Conservation (phyloP, 1,284 basidiomycete genomes). For the Stygiomarasmius scandens region DNA sequence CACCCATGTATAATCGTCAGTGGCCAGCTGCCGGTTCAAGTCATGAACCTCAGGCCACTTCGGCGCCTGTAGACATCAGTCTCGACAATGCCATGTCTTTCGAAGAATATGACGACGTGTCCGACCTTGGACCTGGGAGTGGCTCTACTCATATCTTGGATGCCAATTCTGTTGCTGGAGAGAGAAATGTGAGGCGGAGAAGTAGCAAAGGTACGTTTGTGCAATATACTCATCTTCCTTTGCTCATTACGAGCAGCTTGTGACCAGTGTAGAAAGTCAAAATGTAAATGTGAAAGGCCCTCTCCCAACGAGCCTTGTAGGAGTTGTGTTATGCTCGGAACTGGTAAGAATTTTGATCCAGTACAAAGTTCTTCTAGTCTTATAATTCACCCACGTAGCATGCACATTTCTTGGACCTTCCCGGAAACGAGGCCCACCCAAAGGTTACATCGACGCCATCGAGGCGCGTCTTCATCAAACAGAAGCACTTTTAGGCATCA, state of each 20-base stretch:
- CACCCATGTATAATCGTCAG: background rate
- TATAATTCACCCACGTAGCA: slow-evolving; percentile 38
- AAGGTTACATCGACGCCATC: slow-evolving; percentile 90
- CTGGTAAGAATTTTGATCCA: slow-evolving; percentile 47
- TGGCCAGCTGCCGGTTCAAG: background rate
- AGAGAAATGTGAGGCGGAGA: slow-evolving; percentile 58
- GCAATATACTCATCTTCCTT: background rate
- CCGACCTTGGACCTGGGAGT: slow-evolving; percentile 39
- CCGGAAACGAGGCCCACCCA: slow-evolving; percentile 82
- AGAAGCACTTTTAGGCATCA: slow-evolving; percentile 80
- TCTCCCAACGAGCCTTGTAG: slow-evolving; percentile 62
- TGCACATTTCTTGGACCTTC: slow-evolving; percentile 85
- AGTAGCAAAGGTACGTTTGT: slow-evolving; percentile 66
- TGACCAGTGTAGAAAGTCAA: slow-evolving; percentile 80
- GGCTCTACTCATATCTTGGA: slow-evolving; percentile 21
- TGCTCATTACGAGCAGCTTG: slow-evolving; percentile 49
- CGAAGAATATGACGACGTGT: slow-evolving; percentile 53
- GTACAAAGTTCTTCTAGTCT: slow-evolving; percentile 1
- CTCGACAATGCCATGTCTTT: slow-evolving; percentile 40
- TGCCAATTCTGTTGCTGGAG: slow-evolving; percentile 32
- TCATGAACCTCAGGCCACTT: background rate
- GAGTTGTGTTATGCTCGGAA: slow-evolving; percentile 71
- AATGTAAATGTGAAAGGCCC: slow-evolving; percentile 75
- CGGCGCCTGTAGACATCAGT: slow-evolving; percentile 1
- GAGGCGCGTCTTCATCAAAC: slow-evolving; percentile 87